Evolutionary conservation across 495 filamentous ascomycete genomes (phyloP), one percentile per base, ranked within the genome.

Genomic region (Penicillium flavigenum): DNA sequence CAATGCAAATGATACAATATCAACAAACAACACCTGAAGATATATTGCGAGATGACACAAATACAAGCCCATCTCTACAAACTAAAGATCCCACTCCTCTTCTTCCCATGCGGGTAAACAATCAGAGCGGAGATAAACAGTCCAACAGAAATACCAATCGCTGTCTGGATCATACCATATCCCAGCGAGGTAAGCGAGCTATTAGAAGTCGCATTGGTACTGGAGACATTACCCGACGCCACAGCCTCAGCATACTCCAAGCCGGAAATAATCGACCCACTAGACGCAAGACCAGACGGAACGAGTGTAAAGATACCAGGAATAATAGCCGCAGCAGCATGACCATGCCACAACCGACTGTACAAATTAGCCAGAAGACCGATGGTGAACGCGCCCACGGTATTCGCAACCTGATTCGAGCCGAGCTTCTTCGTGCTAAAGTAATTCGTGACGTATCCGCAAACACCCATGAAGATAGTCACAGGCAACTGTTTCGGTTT

Each of bases 251-350:
- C 89, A 47, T 82, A 86, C 52, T 82, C 79, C 27, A 97, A 68
- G 7, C 92, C 92, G 26, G 81, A 83, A n/a, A 97, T 76, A 54
- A 96, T 77, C 10, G 85, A 89, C 3, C 92, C 92, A 24, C 80
- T 81, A 3, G 89, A 88, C 3, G 92, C 89, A 20, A 97, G 76
- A 7, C 91, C 92, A 5, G 86, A 90, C 2, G 92, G 92, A 4
- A 97, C 92, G 50, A 92, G 87, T 3, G 96, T 91, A 66, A 96
- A 95, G 61, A 97, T 96, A n/a, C 88, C 92, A 1, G 92, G 92
- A 3, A 97, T 76, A 69, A 96, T 87, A 17, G 88, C 87, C 0
- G 89, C 88, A 2, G 90, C 91, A 0, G 92, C 91, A 32, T 95
- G 81, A 4, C 89, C 90, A 63, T 92, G 86, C 64, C 86, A 81